These are phyloP conservation scores for Ogataea wickerhamii DNA, from an alignment of 805 yeast genomes.

Conservation along the genomic window DNA sequence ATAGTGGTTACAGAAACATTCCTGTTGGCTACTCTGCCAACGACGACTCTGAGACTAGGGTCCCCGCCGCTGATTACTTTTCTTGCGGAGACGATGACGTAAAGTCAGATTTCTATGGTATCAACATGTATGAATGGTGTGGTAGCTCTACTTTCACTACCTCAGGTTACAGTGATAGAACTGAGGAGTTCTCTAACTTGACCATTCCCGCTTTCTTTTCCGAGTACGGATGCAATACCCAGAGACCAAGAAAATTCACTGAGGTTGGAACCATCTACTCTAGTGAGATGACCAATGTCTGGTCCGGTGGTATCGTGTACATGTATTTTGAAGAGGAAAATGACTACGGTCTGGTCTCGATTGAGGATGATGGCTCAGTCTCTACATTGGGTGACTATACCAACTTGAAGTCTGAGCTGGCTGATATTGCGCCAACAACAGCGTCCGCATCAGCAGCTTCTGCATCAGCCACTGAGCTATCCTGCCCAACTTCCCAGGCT, in stretches of 20 bases:
- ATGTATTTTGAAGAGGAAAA: conserved; percentile 86
- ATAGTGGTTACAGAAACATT: conserved; percentile 63
- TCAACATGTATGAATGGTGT: conserved; percentile 89
- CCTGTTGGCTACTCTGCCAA: conserved; percentile 95
- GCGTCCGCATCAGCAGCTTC: conserved; percentile 36
- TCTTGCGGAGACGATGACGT: conserved; percentile 71
- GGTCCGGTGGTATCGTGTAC: conserved; percentile 94
- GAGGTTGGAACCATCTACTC: conserved; percentile 69
- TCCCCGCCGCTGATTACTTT: conserved; percentile 76
- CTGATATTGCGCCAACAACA: conserved; percentile 47
- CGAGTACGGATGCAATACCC: conserved; percentile 82
- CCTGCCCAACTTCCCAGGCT: conserved; percentile 49
- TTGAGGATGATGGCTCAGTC: conserved; percentile 41
- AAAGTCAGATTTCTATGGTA: conserved; percentile 75
- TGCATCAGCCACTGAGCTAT: conserved; percentile 32
- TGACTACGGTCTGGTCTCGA: conserved; percentile 73
- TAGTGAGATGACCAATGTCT: conserved; percentile 75
- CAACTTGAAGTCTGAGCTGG: conserved; percentile 53
- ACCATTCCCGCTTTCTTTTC: conserved; percentile 82
- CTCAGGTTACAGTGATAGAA: conserved; percentile 71
- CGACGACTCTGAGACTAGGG: conserved; percentile 81
- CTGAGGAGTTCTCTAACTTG: conserved; percentile 67
- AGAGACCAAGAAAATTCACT: conserved; percentile 69
- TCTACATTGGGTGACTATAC: conserved; percentile 59
- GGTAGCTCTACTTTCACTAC: conserved; percentile 54